Conservation (phyloP, 2,329 filamentous ascomycete genomes). For the Colletotrichum lupini region DNA sequence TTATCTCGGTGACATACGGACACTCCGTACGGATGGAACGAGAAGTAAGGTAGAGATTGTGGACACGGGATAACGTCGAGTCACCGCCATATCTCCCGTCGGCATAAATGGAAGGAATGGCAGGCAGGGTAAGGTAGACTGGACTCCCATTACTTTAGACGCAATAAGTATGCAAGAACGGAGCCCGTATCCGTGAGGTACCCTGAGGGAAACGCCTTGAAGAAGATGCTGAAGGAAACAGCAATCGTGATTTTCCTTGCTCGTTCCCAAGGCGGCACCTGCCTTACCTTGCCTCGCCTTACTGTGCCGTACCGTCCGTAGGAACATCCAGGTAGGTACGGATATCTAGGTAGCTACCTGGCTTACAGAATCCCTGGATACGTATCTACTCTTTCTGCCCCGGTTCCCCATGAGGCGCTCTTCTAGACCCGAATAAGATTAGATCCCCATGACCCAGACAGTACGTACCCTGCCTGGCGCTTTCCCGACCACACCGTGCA, state of each 20-base stretch:
- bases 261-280: neutral
- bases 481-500: neutral
- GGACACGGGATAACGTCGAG: constrained; percentile 2
- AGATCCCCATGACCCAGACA: neutral
- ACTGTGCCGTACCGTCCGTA: constrained; percentile 1
- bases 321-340: neutral
- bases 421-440: neutral
- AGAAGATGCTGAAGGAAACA: neutral
- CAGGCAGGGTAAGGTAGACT: too few relatives aligned
- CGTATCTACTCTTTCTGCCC: neutral
- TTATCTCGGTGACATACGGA: neutral
- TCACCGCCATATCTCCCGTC: neutral
- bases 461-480: neutral
- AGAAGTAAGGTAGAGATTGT: neutral
- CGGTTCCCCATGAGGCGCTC: neutral
- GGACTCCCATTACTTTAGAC: too few relatives aligned
- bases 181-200: constrained; percentile 6
- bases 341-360: neutral
- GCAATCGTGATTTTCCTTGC: neutral
- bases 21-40: too few relatives aligned
- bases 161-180: neutral
- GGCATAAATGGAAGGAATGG: too few relatives aligned
- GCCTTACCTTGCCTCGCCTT: neutral
- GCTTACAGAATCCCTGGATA: neutral
- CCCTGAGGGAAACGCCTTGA: too few relatives aligned